Conservation (phyloP, 2,329 filamentous ascomycete species). For the Neopestalotiopsis sp. region DNA sequence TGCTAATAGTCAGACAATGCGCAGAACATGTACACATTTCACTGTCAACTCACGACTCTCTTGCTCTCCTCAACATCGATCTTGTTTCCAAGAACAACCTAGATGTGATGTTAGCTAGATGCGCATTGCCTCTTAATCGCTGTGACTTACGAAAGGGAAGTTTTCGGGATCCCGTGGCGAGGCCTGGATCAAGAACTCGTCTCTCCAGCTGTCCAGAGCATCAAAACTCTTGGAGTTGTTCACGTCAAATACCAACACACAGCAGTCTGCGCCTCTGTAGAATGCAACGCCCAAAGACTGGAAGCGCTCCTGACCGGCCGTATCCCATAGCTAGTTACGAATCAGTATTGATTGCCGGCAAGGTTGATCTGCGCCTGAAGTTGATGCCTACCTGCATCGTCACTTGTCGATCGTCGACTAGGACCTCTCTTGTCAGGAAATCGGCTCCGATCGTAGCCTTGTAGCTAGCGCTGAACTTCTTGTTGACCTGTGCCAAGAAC, state of each 20-base stretch:
- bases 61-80: slow-evolving; percentile 99
- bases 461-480: slow-evolving; percentile 99
- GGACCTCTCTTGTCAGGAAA: slow-evolving; percentile 96
- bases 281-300: slow-evolving; percentile 97
- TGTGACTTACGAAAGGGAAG: slow-evolving; percentile 86
- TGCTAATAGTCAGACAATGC: slow-evolving; percentile 38
- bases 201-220: slow-evolving; percentile 96
- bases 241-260: slow-evolving; percentile 96
- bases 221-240: slow-evolving; percentile 99
- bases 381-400: slow-evolving; percentile 85
- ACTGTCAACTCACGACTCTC: slow-evolving; percentile 69
- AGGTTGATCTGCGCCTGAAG: background rate
- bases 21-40: background rate
- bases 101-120: slow-evolving; percentile 4
- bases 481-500: slow-evolving; percentile 82
- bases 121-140: no score
- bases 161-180: slow-evolving; percentile 95
- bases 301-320: slow-evolving; percentile 95
- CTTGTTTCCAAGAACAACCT: slow-evolving; percentile 98
- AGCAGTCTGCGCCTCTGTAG: slow-evolving; percentile 97
- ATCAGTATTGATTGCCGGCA: slow-evolving; percentile 22
- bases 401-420: slow-evolving; percentile 95
- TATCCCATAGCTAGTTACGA: slow-evolving; percentile 84
- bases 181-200: slow-evolving; percentile 97
- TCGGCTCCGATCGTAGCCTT: slow-evolving; percentile 99